phyloP scores from a whole-genome alignment of 306 rosid species.

The Prunus persica region Prunus_persica_NCBIv2 NC_034014.1:22366001-22366500 shows the following conservation, averaged over 20 bases:
- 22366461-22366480: too few relatives aligned
- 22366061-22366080: conserved; percentile 11
- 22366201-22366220: too few relatives aligned
- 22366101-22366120: conserved; percentile 31
- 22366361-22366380: accelerated
- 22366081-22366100: conserved; percentile 20
- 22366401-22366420: accelerated
- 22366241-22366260: too few relatives aligned
- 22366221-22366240: too few relatives aligned
- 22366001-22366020: conserved; percentile 18
- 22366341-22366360: too few relatives aligned
- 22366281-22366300: too few relatives aligned
- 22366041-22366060: neutral
- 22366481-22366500: too few relatives aligned
- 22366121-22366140: conserved; percentile 8
- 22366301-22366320: too few relatives aligned
- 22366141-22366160: neutral
- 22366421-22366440: too few relatives aligned
- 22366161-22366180: conserved; percentile 19
- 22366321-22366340: too few relatives aligned
- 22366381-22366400: accelerated
- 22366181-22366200: neutral
- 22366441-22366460: too few relatives aligned
- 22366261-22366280: too few relatives aligned
- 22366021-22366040: conserved; percentile 9